Conservation (phyloP, 139 green algal genomes). For the Closterium sp. region DNA sequence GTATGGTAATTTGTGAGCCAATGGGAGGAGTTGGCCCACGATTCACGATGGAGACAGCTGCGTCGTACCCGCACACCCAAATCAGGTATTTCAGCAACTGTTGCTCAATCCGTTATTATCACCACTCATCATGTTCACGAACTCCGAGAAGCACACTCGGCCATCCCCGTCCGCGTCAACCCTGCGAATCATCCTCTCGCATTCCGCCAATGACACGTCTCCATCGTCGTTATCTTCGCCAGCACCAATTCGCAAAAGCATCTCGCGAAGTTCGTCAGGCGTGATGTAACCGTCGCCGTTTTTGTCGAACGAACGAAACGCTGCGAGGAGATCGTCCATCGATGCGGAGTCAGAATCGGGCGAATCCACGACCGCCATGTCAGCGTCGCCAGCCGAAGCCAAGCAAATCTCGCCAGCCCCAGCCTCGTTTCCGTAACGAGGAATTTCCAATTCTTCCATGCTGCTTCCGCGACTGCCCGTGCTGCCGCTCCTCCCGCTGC, state of each 20-base stretch:
- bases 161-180: constrained; percentile 18
- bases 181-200: background rate
- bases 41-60: background rate
- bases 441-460: background rate
- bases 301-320: constrained; percentile 49
- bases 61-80: too few relatives aligned
- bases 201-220: constrained; percentile 14
- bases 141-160: constrained; percentile 14
- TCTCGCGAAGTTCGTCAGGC: constrained; percentile 32
- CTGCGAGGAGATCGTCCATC: constrained; percentile 32
- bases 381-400: background rate
- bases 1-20: background rate
- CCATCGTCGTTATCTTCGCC: background rate
- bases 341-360: background rate
- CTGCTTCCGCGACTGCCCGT: background rate
- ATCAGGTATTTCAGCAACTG: too few relatives aligned
- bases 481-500: background rate
- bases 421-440: background rate
- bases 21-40: background rate
- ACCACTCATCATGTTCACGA: background rate
- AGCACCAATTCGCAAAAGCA: constrained; percentile 19
- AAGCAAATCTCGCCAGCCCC: background rate
- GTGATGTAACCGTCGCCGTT: constrained; percentile 40
- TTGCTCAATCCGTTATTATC: background rate
- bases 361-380: background rate